Evolutionary conservation across 495 filamentous ascomycete species (phyloP), one percentile per base, ranked within the genome.

Genomic region (Cetradonia linearis): DNA sequence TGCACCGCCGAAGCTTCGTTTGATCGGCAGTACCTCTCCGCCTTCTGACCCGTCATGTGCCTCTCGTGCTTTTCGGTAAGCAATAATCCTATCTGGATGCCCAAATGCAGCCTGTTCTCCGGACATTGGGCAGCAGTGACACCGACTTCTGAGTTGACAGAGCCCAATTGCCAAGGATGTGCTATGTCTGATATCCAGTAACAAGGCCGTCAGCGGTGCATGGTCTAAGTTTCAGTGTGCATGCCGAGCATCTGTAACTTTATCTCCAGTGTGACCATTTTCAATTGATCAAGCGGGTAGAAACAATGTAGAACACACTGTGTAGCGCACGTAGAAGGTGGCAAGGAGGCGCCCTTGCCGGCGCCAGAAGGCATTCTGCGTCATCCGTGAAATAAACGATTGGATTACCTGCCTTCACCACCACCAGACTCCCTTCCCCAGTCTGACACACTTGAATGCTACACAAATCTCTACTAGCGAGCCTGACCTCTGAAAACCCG

Each of bases 1-100:
- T 44, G 16, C 16, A 44, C 40, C 16, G 13, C 20, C 6, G 40
- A 18, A 44, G 27, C 40, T 23, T 42, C 34, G 44, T 20, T 6
- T 50, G 56, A 58, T 58, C 56, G 46, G 47, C 31, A 58, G n/a
- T 23, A 31, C 28, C n/a, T 34, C 31, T 25, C 18, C 42, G 2
- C 23, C 8, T 46, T 8, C 23, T 46, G n/a, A 46, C 42, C 42
- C 0, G 7, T 49, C 44, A 50, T 38, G 42, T 38, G 56, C 16
- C 16, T 46, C 34, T 49, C 34, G n/a, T 31, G 28, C 13, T 25
- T 20, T 58, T 53, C 49, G 27, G 49, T 34, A 53, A 11, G 49
- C 49, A 20, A 53, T 31, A 46, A 20, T 7, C 42, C 42, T 13
- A 36, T 58, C 46, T 34, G 16, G 31, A 36, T 2, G 25, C 44